A percentile compares a stretch with the other conserved stretches of the same genome.
phyloP scores from a whole-genome alignment of 2,329 filamentous ascomycete genomes.

The Sclerotiophoma versabilis region DNA sequence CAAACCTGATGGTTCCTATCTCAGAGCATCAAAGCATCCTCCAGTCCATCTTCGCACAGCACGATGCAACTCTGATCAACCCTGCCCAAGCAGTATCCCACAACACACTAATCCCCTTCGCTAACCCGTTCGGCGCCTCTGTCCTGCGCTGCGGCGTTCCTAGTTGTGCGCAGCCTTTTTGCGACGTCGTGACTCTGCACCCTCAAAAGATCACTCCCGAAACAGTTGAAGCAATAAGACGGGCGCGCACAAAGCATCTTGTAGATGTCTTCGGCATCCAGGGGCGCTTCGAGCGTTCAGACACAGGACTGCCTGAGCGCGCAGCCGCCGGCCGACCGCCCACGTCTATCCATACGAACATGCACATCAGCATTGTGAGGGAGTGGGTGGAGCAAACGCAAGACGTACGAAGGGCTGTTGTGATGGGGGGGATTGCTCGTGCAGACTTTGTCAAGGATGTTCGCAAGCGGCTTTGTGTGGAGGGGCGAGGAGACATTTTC shows the following conservation, averaged over 20 bases:
- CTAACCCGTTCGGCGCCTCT: constrained; percentile 36
- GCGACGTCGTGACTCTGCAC: background rate
- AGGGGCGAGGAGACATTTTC: constrained; percentile 36
- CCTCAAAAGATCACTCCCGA: background rate
- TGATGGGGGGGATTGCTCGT: constrained; percentile 5
- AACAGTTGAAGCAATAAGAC: constrained; percentile 21
- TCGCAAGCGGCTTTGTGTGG: constrained; percentile 23
- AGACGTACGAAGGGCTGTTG: constrained; percentile 12
- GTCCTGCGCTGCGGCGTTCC: constrained; percentile 35
- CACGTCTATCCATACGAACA: constrained; percentile 31
- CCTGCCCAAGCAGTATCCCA: constrained; percentile 11
- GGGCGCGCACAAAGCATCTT: constrained; percentile 32
- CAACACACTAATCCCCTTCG: constrained; percentile 30
- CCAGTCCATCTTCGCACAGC: constrained; percentile 36
- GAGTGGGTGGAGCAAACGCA: constrained; percentile 27
- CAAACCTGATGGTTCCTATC: constrained; percentile 21
- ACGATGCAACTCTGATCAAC: constrained; percentile 18
- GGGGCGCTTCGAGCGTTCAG: constrained; percentile 25
- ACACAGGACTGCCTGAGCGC: constrained; percentile 40
- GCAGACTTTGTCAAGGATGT: constrained; percentile 29
- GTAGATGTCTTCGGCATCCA: constrained; percentile 27
- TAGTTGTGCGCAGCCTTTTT: constrained; percentile 26
- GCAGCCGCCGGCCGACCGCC: constrained; percentile 27
- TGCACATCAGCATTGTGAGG: constrained; percentile 38
- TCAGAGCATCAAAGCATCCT: constrained; percentile 24